phyloP scores from a whole-genome alignment of 352 stramenopile genomes.

The Phytophthora boehmeriae region DNA sequence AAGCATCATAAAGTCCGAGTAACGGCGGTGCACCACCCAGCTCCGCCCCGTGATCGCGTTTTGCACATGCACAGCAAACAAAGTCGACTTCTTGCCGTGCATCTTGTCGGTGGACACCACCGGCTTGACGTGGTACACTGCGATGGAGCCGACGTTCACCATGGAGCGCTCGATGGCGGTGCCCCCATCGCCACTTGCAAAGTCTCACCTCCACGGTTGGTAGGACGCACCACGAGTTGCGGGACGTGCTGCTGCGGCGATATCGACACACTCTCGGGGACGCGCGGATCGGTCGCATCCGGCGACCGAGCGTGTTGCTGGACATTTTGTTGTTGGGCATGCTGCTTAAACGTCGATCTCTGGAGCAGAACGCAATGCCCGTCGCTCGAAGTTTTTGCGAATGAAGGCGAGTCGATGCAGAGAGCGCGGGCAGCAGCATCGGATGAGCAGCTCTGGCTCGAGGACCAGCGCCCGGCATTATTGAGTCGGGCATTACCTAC shows the following conservation, averaged over 20 bases:
- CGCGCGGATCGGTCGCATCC: conserved; percentile 31
- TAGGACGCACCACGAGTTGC: conserved; percentile 50
- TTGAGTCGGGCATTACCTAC: conserved; percentile 22
- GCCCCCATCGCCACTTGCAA: conserved; percentile 59
- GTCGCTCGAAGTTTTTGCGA: conserved; percentile 35
- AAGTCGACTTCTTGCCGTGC: conserved; percentile 47
- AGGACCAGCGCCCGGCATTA: conserved; percentile 9
- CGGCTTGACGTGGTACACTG: conserved; percentile 66
- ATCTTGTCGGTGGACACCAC: conserved; percentile 36
- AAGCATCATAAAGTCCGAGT: conserved; percentile 68
- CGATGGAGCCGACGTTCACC: conserved; percentile 59
- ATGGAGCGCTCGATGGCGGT: conserved; percentile 71
- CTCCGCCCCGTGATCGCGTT: conserved; percentile 74
- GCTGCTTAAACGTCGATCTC: conserved; percentile 8
- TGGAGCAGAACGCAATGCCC: conserved; percentile 9
- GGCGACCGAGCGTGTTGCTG: conserved; percentile 15
- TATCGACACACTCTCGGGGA: conserved; percentile 20
- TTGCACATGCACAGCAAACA: conserved; percentile 73
- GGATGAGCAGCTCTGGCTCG: conserved; percentile 25
- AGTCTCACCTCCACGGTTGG: conserved; percentile 34
- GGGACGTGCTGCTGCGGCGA: conserved; percentile 34
- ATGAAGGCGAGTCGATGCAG: conserved; percentile 15
- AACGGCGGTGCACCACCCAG: conserved; percentile 74
- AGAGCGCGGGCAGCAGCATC: conserved; percentile 5
- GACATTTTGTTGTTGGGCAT: conserved; percentile 49